phyloP scores from a whole-genome alignment of 2,329 filamentous ascomycete genomes.

The Aplosporella prunicola region DNA sequence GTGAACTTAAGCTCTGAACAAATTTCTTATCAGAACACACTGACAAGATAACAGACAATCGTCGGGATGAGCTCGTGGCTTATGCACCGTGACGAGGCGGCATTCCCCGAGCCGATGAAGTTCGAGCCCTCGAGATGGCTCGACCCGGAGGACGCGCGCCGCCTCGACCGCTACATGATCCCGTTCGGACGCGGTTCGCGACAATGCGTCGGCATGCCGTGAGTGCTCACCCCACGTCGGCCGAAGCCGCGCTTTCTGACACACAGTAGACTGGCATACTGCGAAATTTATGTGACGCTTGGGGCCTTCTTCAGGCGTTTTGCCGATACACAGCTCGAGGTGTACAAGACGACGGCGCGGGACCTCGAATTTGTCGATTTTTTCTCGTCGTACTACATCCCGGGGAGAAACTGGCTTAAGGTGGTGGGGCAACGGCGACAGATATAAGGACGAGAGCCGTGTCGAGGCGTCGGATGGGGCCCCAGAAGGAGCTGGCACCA shows the following conservation, averaged over 20 bases:
- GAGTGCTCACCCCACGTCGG: slow-evolving; percentile 15
- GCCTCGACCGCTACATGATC: slow-evolving; percentile 26
- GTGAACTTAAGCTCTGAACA: slow-evolving; percentile 1
- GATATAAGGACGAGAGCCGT: too few relatives aligned
- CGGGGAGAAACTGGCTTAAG: slow-evolving; percentile 5
- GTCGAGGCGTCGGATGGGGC: too few relatives aligned
- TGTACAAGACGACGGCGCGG: slow-evolving; percentile 13
- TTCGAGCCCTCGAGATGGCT: slow-evolving; percentile 32
- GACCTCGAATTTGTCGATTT: slow-evolving; percentile 24
- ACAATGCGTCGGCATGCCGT: slow-evolving; percentile 26
- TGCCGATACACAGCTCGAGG: slow-evolving; percentile 14
- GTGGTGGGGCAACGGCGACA: neutral
- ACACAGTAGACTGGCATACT: slow-evolving; percentile 22
- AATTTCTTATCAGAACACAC: neutral
- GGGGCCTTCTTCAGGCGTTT: slow-evolving; percentile 24
- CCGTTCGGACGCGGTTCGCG: slow-evolving; percentile 28
- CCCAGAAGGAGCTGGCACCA: too few relatives aligned
- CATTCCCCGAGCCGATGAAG: slow-evolving; percentile 24
- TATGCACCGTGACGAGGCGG: slow-evolving; percentile 23
- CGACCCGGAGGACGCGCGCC: slow-evolving; percentile 13
- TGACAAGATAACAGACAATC: slow-evolving; percentile 7
- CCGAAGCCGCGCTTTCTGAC: neutral
- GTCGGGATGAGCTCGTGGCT: slow-evolving; percentile 28
- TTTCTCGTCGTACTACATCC: slow-evolving; percentile 18
- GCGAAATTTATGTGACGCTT: slow-evolving; percentile 26